Percentiles rank a stretch among this genome's conserved stretches.
These are phyloP conservation scores for Boletus rubropictus DNA, from an alignment of 768 basidiomycete genomes.

Conservation along the genomic window DNA sequence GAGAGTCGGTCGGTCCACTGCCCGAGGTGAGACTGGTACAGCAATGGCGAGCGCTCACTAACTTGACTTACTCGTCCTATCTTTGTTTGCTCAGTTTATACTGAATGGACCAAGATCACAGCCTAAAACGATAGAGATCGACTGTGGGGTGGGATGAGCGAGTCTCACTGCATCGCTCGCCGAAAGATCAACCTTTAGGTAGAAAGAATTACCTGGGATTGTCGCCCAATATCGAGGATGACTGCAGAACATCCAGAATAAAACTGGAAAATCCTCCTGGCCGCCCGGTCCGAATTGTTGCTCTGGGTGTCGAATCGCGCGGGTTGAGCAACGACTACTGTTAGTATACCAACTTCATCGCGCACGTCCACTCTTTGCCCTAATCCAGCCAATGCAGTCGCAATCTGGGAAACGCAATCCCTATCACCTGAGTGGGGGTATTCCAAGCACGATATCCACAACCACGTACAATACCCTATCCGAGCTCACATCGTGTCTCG, in stretches of 20 bases:
- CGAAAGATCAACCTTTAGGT: too few relatives aligned
- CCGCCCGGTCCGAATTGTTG: not conserved
- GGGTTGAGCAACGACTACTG: not conserved
- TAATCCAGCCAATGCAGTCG: too few relatives aligned
- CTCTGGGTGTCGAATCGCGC: not conserved
- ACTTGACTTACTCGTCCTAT: too few relatives aligned
- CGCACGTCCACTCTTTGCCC: not conserved
- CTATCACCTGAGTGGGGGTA: constrained; percentile 10
- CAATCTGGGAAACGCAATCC: not conserved
- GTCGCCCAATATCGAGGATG: too few relatives aligned
- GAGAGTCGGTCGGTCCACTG: not conserved
- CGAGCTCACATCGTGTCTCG: not conserved
- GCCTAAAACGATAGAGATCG: not conserved
- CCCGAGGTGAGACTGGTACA: not conserved
- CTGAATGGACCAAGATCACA: too few relatives aligned
- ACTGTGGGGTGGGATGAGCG: not conserved
- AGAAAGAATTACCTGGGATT: not conserved
- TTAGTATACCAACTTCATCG: not conserved
- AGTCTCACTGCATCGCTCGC: not conserved
- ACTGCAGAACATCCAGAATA: too few relatives aligned
- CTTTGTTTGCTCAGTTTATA: not conserved
- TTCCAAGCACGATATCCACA: constrained; percentile 14
- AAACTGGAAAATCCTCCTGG: not conserved
- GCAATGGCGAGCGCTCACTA: too few relatives aligned
- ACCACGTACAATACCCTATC: constrained; percentile 10